These are phyloP conservation scores for Euphrasia arctica DNA, from an alignment of 305 asterid species.

Conservation along the genomic window DNA sequence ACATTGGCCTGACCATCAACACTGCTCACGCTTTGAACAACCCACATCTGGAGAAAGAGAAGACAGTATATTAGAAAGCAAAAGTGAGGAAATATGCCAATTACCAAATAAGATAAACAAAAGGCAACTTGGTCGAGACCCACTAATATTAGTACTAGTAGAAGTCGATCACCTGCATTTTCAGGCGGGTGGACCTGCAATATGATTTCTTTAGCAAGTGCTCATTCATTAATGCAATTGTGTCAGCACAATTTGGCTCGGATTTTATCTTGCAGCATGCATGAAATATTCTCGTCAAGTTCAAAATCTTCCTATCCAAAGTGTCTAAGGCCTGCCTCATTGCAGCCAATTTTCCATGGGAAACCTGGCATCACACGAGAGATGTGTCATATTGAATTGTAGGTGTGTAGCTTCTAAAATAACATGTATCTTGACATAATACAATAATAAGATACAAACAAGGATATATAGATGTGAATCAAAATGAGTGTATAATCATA, in stretches of 20 bases:
- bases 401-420: conserved; percentile 13
- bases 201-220: conserved; percentile 51
- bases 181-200: conserved; percentile 49
- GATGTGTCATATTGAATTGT: conserved; percentile 19
- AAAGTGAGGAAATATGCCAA: conserved; percentile 13
- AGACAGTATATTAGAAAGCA: conserved; percentile 23
- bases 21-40: conserved; percentile 46
- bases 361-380: conserved; percentile 39
- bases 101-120: conserved; percentile 9
- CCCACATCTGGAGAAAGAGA: conserved; percentile 62
- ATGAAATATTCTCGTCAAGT: conserved; percentile 49
- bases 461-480: neutral
- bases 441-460: neutral
- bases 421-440: conserved; percentile 14
- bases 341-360: conserved; percentile 43
- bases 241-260: conserved; percentile 47
- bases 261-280: conserved; percentile 52
- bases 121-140: conserved; percentile 20
- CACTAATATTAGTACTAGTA: conserved; percentile 11
- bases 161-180: conserved; percentile 61
- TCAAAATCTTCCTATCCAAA: conserved; percentile 45
- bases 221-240: conserved; percentile 48
- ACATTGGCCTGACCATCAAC: conserved; percentile 45
- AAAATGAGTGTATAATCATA: neutral
- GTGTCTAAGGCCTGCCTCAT: conserved; percentile 57